phyloP scores from a whole-genome alignment of 2,329 filamentous ascomycete species.

The Fusarium austroafricanum region DNA sequence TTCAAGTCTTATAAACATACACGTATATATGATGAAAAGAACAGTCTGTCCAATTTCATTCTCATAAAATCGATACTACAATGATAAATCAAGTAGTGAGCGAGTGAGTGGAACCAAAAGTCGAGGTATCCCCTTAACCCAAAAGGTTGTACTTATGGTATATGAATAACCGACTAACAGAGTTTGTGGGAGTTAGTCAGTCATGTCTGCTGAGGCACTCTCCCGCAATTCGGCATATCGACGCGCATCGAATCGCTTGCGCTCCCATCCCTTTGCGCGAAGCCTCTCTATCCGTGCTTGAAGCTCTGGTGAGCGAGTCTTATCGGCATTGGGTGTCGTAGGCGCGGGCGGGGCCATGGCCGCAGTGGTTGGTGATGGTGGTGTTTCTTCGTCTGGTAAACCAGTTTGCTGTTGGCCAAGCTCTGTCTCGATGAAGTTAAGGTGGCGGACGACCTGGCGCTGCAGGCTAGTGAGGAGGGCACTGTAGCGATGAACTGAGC shows the following conservation, averaged over 20 bases:
- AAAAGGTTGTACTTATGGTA: no score
- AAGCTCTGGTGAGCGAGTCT: slow-evolving; percentile 56
- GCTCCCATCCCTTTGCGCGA: slow-evolving; percentile 65
- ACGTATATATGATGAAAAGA: slow-evolving; percentile 21
- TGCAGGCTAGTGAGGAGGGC: slow-evolving; percentile 61
- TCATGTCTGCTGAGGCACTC: slow-evolving; percentile 63
- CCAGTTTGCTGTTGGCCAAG: slow-evolving; percentile 36
- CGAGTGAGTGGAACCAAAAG: background rate
- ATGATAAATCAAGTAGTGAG: background rate
- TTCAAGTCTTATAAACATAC: slow-evolving; percentile 30
- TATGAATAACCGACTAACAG: no score
- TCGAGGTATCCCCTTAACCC: no score
- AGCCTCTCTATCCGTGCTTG: slow-evolving; percentile 66
- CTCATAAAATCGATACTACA: slow-evolving; percentile 1
- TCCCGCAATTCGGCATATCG: slow-evolving; percentile 66
- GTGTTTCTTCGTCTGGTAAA: slow-evolving; percentile 40
- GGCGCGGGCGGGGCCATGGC: slow-evolving; percentile 6
- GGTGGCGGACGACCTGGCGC: slow-evolving; percentile 61
- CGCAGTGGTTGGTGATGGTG: background rate
- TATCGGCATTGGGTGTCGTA: slow-evolving; percentile 46
- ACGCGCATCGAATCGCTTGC: slow-evolving; percentile 65
- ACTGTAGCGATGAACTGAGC: slow-evolving; percentile 62
- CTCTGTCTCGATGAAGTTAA: slow-evolving; percentile 59
- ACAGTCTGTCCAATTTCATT: background rate
- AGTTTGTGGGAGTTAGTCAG: slow-evolving; percentile 16